Percentiles rank a stretch among this genome's conserved stretches.
These are phyloP conservation scores for Plantago coronopus DNA, from an alignment of 305 asterid species.

Conservation along the genomic window DNA sequence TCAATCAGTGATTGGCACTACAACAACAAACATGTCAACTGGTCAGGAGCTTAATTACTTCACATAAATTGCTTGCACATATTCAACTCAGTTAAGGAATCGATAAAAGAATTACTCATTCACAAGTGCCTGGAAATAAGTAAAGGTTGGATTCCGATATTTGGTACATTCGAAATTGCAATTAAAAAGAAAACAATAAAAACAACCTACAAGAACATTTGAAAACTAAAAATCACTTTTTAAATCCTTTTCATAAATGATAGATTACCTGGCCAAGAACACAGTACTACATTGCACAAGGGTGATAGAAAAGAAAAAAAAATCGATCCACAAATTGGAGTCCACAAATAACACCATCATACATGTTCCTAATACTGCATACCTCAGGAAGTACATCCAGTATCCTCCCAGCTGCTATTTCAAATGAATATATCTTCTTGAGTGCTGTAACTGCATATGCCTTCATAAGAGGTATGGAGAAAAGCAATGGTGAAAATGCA, in stretches of 20 bases:
- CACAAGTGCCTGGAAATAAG: neutral
- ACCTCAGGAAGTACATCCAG: constrained; percentile 94
- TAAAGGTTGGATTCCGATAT: neutral
- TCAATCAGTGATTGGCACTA: constrained; percentile 94
- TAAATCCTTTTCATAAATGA: neutral
- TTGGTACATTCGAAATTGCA: neutral
- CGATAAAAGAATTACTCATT: neutral
- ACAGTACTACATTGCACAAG: neutral
- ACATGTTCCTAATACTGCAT: constrained; percentile 19
- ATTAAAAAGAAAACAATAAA: neutral
- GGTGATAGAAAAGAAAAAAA: neutral
- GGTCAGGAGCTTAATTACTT: constrained; percentile 3
- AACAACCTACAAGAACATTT: neutral
- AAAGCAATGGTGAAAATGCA: constrained; percentile 21
- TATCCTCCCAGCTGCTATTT: constrained; percentile 85
- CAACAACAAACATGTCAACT: constrained; percentile 27
- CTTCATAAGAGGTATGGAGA: constrained; percentile 42
- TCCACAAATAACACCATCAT: constrained; percentile 1
- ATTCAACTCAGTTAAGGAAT: neutral
- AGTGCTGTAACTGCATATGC: constrained; percentile 90
- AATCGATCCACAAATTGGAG: constrained; percentile 8
- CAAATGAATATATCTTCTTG: constrained; percentile 88
- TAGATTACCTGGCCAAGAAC: neutral
- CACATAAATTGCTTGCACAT: neutral
- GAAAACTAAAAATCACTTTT: neutral